Conservation (phyloP, 2,329 filamentous ascomycete genomes). For the Aspergillus sp. region DNA sequence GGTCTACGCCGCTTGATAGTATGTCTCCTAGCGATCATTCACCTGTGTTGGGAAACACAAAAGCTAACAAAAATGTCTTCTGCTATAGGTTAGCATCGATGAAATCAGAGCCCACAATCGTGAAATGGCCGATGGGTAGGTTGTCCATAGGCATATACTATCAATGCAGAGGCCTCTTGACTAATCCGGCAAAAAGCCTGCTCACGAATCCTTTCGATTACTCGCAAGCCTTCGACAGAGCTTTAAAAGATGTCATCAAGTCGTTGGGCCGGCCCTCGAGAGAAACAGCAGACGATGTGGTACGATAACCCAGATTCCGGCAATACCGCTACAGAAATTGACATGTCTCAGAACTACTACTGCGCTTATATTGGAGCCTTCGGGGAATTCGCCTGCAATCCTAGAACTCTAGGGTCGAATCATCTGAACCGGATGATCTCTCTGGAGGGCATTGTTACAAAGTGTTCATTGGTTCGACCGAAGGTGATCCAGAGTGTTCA, state of each 20-base stretch:
- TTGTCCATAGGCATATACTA: not conserved
- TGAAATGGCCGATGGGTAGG: constrained; percentile 70
- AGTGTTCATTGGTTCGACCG: constrained; percentile 89
- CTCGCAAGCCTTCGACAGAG: constrained; percentile 81
- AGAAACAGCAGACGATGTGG: constrained; percentile 73
- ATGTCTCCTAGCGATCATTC: constrained; percentile 17
- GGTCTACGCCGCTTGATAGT: constrained; percentile 59
- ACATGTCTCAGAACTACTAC: constrained; percentile 64
- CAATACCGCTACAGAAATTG: constrained; percentile 2
- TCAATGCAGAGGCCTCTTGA: not conserved
- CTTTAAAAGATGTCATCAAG: constrained; percentile 83
- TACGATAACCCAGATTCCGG: constrained; percentile 35
- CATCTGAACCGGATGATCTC: constrained; percentile 97
- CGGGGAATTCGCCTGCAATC: constrained; percentile 91
- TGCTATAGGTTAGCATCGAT: constrained; percentile 70
- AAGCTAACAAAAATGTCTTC: constrained; percentile 15
- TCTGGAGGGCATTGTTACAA: constrained; percentile 94
- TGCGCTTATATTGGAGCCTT: constrained; percentile 97
- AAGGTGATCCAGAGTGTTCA: constrained; percentile 99
- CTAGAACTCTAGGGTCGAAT: constrained; percentile 81
- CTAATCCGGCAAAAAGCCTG: constrained; percentile 48
- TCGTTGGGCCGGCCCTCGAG: constrained; percentile 73
- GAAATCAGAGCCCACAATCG: constrained; percentile 85
- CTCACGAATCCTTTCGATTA: constrained; percentile 87
- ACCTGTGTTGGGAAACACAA: not conserved